Percentiles rank a stretch among this genome's conserved stretches.
Evolutionary conservation across 352 stramenopile species (phyloP).

Genomic region (Detonula confervacea): DNA sequence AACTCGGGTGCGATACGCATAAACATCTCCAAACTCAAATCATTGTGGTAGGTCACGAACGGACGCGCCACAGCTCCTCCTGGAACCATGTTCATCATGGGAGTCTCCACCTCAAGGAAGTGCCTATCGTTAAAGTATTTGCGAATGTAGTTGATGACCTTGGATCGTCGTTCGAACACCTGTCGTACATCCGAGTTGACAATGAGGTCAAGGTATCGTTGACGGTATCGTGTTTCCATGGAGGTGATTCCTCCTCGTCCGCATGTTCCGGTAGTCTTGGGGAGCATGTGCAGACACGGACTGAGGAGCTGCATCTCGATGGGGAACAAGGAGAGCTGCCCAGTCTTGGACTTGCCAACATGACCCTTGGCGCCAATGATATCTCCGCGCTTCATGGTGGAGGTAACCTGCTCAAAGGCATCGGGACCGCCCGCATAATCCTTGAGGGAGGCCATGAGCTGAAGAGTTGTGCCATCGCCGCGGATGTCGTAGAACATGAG

Average conservation of each 20-base stretch:
- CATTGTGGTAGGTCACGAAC: conserved; percentile 98
- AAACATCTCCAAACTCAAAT: conserved; percentile 95
- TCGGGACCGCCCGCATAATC: conserved; percentile 85
- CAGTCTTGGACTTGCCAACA: conserved; percentile 97
- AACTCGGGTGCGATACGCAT: conserved; percentile 96
- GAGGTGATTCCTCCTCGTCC: conserved; percentile 82
- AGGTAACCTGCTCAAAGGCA: conserved; percentile 90
- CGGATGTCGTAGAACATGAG: conserved; percentile 98
- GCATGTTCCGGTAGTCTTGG: conserved; percentile 85
- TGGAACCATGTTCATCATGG: conserved; percentile 98
- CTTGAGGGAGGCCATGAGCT: conserved; percentile 94
- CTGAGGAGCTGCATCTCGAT: conserved; percentile 91
- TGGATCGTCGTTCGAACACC: conserved; percentile 93
- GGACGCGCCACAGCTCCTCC: conserved; percentile 96
- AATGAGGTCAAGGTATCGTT: conserved; percentile 98
- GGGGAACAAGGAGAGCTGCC: conserved; percentile 97
- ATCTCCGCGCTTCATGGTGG: conserved; percentile 92
- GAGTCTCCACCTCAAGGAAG: conserved; percentile 96
- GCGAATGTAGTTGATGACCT: conserved; percentile 89
- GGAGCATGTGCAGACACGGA: conserved; percentile 97
- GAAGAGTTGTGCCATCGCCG: conserved; percentile 93
- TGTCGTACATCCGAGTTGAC: conserved; percentile 92
- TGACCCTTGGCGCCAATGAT: conserved; percentile 94
- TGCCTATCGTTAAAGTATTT: conserved; percentile 89
- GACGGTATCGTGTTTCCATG: conserved; percentile 96